Percentiles rank a stretch among this genome's conserved stretches.
Conservation (phyloP, 331 rosid genomes). For the Quercus phellos region DNA sequence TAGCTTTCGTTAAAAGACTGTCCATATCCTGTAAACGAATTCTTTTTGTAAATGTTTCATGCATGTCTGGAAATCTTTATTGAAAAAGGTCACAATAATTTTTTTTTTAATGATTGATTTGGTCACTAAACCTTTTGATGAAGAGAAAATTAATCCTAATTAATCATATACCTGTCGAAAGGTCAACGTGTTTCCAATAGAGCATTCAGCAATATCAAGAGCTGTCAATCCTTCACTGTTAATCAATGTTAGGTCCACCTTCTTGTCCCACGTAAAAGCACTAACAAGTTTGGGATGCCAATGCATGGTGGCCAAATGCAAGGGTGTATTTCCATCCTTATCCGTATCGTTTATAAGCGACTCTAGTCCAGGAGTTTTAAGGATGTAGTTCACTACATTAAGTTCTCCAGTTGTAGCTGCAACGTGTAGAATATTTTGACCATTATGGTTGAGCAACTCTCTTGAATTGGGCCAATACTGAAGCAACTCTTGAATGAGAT, state of each 20-base stretch:
- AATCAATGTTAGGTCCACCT: not conserved
- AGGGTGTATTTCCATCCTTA: constrained; percentile 12
- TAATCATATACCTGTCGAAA: not conserved
- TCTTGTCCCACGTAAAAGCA: constrained; percentile 14
- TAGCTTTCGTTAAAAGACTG: too few relatives aligned
- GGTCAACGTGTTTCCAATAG: not conserved
- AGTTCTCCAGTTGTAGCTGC: constrained; percentile 17
- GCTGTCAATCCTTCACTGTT: not conserved
- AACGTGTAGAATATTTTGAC: constrained; percentile 27
- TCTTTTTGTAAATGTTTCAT: too few relatives aligned
- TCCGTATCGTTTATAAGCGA: constrained; percentile 22
- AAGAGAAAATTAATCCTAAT: too few relatives aligned
- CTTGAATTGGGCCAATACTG: not conserved
- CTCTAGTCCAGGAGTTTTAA: not conserved
- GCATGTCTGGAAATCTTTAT: too few relatives aligned
- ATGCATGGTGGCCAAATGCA: constrained; percentile 24
- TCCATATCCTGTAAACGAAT: too few relatives aligned
- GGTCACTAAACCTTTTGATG: too few relatives aligned
- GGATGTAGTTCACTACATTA: constrained; percentile 2
- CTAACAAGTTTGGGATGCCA: constrained; percentile 6
- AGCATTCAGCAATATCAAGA: not conserved
- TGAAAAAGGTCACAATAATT: too few relatives aligned
- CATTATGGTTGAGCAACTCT: not conserved
- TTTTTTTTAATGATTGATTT: too few relatives aligned
- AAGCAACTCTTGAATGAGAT: constrained; percentile 13